These are phyloP conservation scores for Zygoascus bituminiphila DNA, from an alignment of 805 yeast genomes.

Conservation along the genomic window DNA sequence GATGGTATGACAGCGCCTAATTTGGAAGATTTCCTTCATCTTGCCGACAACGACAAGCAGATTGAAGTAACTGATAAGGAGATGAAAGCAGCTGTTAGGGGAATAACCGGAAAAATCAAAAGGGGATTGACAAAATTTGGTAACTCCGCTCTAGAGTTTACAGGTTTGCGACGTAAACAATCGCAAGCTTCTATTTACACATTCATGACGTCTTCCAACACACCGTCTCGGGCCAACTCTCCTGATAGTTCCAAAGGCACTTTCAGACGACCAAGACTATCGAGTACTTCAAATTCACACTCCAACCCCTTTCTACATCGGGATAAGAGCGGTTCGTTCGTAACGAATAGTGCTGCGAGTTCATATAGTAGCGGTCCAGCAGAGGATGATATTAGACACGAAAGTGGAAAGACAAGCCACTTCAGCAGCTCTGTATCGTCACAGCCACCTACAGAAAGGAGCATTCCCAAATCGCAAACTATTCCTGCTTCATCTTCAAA, in stretches of 20 bases:
- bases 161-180: slow-evolving; percentile 22
- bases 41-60: slow-evolving; percentile 30
- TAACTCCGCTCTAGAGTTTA: slow-evolving; percentile 23
- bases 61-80: slow-evolving; percentile 61
- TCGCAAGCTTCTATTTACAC: slow-evolving; percentile 12
- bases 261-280: neutral
- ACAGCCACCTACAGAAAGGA: neutral
- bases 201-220: neutral
- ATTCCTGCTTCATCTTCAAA: slow-evolving; percentile 5
- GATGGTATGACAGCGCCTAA: slow-evolving; percentile 33
- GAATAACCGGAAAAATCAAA: slow-evolving; percentile 62
- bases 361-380: neutral
- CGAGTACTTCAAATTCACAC: neutral
- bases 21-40: slow-evolving; percentile 23
- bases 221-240: neutral
- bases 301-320: neutral
- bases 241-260: neutral
- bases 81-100: slow-evolving; percentile 67
- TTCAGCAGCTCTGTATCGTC: neutral
- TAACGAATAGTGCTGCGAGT: neutral
- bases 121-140: slow-evolving; percentile 37
- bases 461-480: neutral
- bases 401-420: neutral
- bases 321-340: neutral
- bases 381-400: neutral